Base-by-base conservation (phyloP, 495 filamentous ascomycete genomes). In the Rhypophila decipiens region DNA sequence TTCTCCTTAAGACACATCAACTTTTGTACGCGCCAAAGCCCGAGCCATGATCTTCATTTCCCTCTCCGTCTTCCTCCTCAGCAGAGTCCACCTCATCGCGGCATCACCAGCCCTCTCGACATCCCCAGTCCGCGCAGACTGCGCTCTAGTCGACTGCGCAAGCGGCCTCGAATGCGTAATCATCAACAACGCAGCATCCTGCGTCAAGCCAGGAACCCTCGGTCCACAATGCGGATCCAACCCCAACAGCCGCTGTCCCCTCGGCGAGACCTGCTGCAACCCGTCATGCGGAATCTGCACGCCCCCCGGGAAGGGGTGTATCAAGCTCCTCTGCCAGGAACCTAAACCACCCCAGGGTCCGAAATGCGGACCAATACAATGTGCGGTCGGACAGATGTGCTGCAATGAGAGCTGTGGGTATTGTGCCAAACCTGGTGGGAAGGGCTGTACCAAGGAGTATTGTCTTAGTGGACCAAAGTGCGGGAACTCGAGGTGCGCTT, bases 361-460 rank as follows among this genome's bases (percentile, higher is more conserved):
- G 5, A 21, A 31, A 13, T 47, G 44, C 12, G 44, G 44, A 2
- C 35, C 10, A 7, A 39, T 5, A 17, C 35, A 38, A 18, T 47
- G 35, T 18, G 33, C 44, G 3, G 34, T 17, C 1, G 44, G 44
- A 22, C 34, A 47, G 15, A n/a, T 24, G 3, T 47, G 35, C n/a
- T 47, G 44, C 17, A 47, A 47, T 47, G 18, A 24, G 10, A 47
- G 44, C 15, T 47, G 44, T 47, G 44, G 35, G 13, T 47, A 47
- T 47, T 47, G 44, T 19, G 3, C 1, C 29, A 39, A 47, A 35
- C 35, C 44, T 2, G 44, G 44, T 31, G 27, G 27, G 13, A 31
- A 31, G 17, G 44, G 34, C 9, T 47, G 44, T 39, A 47, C 44
- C 1, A 47, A 24, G 44, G 44, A 47, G 44, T 39, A 36, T 47